Conservation (phyloP, 176 grass and related monocot species). For the Chrysopogon serrulatus region DNA sequence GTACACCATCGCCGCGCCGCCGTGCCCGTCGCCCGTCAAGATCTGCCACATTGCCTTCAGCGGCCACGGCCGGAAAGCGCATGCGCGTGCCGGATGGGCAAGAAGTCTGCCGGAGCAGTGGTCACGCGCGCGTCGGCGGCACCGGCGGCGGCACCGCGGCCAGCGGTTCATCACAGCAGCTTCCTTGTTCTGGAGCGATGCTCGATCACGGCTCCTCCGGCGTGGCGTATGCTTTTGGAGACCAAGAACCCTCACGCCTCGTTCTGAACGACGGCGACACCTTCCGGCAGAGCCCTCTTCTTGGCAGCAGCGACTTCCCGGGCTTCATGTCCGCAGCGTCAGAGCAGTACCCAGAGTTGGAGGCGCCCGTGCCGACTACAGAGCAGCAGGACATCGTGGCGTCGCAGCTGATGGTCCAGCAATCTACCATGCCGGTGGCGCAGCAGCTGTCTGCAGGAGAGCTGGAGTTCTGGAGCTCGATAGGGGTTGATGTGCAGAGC, state of each 20-base stretch:
- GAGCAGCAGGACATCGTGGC: background rate
- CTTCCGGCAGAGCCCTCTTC: background rate
- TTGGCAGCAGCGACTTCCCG: background rate
- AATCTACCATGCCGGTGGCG: background rate
- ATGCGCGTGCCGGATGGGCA: background rate
- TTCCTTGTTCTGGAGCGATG: background rate
- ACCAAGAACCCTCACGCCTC: background rate
- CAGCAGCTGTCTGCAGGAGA: background rate
- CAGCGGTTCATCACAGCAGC: background rate
- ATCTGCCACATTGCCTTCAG: background rate
- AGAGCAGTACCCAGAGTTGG: background rate
- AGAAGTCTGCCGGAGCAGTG: background rate
- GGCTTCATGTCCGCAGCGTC: background rate
- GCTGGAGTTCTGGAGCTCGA: background rate
- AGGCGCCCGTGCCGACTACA: background rate
- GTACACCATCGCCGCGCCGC: background rate
- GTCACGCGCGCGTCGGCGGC: background rate
- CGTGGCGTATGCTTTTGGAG: background rate
- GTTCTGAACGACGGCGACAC: background rate
- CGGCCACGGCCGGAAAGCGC: conserved; percentile 21
- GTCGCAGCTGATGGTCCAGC: background rate
- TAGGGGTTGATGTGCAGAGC: background rate
- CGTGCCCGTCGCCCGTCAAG: background rate
- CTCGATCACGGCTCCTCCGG: background rate
- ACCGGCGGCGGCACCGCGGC: background rate